Percentiles rank a stretch among this genome's conserved stretches.
phyloP scores from a whole-genome alignment of 2,329 filamentous ascomycete genomes.

The Fusarium ramigenum region DNA sequence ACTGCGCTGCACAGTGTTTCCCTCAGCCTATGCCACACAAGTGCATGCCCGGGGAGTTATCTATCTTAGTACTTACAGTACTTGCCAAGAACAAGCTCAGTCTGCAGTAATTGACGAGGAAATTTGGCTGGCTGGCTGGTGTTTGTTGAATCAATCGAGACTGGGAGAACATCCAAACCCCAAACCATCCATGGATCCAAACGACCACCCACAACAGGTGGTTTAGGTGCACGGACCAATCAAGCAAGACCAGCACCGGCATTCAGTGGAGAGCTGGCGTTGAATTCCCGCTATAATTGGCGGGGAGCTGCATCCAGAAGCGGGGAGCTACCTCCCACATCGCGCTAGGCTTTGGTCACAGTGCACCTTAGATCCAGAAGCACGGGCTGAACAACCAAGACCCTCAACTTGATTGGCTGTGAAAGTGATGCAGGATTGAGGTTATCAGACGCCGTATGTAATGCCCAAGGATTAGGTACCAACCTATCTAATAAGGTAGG shows the following conservation, averaged over 20 bases:
- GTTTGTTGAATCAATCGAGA: slow-evolving; percentile 23
- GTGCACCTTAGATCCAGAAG: slow-evolving; percentile 10
- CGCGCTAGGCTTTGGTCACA: slow-evolving; percentile 26
- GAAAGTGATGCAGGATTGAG: background rate
- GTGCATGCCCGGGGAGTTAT: background rate
- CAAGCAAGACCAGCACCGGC: slow-evolving; percentile 8
- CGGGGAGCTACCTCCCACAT: slow-evolving; percentile 29
- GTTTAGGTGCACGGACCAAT: slow-evolving; percentile 30
- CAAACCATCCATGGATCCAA: background rate
- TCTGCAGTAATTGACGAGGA: slow-evolving; percentile 16
- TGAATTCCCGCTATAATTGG: slow-evolving; percentile 23
- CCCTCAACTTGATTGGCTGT: background rate
- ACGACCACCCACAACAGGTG: slow-evolving; percentile 21
- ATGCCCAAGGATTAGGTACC: background rate
- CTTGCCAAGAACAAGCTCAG: background rate
- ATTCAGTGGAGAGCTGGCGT: slow-evolving; percentile 36
- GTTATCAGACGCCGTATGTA: background rate
- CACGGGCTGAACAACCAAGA: background rate
- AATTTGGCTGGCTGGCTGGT: background rate
- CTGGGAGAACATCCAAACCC: slow-evolving; percentile 17
- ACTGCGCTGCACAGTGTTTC: slow-evolving; percentile 9
- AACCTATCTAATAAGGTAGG: background rate
- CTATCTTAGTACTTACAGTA: background rate
- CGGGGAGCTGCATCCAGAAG: slow-evolving; percentile 19
- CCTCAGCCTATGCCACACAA: background rate